Conservation (phyloP, 129 eudicot genomes). For the Centrapalus pauciflorus region DNA sequence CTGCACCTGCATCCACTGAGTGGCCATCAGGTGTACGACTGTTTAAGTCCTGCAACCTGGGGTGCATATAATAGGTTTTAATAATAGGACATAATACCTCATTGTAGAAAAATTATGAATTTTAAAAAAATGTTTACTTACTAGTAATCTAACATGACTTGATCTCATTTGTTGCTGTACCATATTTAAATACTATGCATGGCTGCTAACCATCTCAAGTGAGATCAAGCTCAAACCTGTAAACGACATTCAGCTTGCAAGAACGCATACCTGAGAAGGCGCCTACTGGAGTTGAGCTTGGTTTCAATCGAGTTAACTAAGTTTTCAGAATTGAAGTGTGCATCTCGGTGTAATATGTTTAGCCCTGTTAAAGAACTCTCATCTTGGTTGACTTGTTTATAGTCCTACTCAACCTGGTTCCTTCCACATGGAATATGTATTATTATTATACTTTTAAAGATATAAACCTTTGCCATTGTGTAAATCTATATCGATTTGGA, state of each 20-base stretch:
- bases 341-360: background rate
- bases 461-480: background rate
- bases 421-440: background rate
- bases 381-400: background rate
- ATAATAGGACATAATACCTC: background rate
- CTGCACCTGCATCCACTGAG: background rate
- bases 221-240: background rate
- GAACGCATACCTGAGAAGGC: background rate
- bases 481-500: background rate
- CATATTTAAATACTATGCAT: too few relatives aligned
- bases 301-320: background rate
- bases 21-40: background rate
- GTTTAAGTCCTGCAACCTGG: background rate
- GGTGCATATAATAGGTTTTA: background rate
- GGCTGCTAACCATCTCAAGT: background rate
- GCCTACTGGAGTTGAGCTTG: background rate
- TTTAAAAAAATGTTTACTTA: too few relatives aligned
- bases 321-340: background rate
- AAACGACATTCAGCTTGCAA: background rate
- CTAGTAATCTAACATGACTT: background rate
- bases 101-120: background rate
- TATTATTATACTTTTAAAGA: background rate
- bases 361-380: background rate
- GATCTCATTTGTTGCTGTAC: background rate
- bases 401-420: background rate